Base-by-base conservation (phyloP, 2,329 filamentous ascomycete species). In the Fonsecaea pugnacius region DNA sequence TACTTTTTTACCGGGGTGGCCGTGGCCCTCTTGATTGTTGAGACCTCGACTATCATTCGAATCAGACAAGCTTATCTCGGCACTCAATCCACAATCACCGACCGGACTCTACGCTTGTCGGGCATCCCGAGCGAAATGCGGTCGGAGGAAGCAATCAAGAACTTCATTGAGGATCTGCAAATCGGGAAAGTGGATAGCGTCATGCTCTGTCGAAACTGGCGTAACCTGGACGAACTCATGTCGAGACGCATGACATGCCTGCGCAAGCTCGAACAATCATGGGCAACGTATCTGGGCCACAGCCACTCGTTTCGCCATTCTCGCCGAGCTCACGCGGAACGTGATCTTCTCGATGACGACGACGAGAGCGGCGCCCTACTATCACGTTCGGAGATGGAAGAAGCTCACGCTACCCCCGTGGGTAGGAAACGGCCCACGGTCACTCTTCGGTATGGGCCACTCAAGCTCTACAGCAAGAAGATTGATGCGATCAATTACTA, bases 401-500 rank as follows among this genome's bases (percentile, higher is more conserved):
- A 74, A 70, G 71, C 74, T 36, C 79, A 84, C 70, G 72, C 82
- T 3, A 76, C 75, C 8, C 78, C 78, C 0, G 81, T 83, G 69
- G 72, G 75, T 2, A 75, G 79, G 50, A 76, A 78, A 40, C 80
- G 87, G 18, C 94, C 95, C 0, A 89, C 84, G 69, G 84, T 88
- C 18, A 89, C 87, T 16, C 82, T 98, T 24, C 89, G 92, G 80
- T 91, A 91, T 71, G 94, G 95, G 1, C 86, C 87, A 16, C 82
- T 96, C 51, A 87, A 87, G 18, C 73, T 96, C 46, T 86, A 87
- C 59, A 90, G 84, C 72, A 88, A 85, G 68, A 88, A 85, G 61
- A 87, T 95, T 1, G 95, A 99, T 75, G 93, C 93, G 1, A 95
- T 99, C 70, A 91, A 98, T 75, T 95, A 97, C 75, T 97, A 93